Conservation (phyloP, 257 asterid genomes). For the Ocimum tenuiflorum region DNA sequence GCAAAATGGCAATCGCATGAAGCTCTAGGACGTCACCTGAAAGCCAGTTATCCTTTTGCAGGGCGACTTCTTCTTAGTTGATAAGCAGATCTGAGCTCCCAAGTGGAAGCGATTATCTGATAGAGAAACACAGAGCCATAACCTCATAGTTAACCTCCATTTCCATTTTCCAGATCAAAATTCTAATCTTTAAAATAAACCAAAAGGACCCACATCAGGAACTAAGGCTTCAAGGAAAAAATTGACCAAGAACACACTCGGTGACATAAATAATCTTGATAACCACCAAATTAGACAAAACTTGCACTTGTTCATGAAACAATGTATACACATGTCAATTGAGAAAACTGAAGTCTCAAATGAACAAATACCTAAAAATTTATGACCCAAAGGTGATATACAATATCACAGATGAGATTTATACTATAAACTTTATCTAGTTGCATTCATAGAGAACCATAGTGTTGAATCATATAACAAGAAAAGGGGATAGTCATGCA, state of each 20-base stretch:
- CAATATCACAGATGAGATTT: neutral
- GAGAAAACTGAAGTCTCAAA: neutral
- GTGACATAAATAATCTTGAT: neutral
- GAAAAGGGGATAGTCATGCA: neutral
- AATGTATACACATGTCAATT: neutral
- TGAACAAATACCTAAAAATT: neutral
- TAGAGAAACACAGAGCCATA: slow-evolving; percentile 17
- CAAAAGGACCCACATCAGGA: neutral
- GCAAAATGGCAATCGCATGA: slow-evolving; percentile 7
- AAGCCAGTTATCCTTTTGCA: slow-evolving; percentile 78
- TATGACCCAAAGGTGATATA: neutral
- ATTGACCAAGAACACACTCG: neutral
- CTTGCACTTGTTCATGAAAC: neutral
- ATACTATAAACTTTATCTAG: neutral
- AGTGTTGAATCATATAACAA: neutral
- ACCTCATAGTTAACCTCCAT: neutral
- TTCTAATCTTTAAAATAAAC: neutral
- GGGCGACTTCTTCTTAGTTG: slow-evolving; percentile 66
- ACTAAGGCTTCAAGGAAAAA: neutral
- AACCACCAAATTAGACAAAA: neutral
- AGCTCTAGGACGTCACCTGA: slow-evolving; percentile 58
- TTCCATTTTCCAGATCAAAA: neutral
- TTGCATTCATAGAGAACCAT: neutral
- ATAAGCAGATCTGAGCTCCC: slow-evolving; percentile 55
- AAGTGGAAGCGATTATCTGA: slow-evolving; percentile 59